These are phyloP conservation scores for Curvularia hawaiiensis DNA, from an alignment of 2,329 filamentous ascomycete species.

Conservation along the genomic window DNA sequence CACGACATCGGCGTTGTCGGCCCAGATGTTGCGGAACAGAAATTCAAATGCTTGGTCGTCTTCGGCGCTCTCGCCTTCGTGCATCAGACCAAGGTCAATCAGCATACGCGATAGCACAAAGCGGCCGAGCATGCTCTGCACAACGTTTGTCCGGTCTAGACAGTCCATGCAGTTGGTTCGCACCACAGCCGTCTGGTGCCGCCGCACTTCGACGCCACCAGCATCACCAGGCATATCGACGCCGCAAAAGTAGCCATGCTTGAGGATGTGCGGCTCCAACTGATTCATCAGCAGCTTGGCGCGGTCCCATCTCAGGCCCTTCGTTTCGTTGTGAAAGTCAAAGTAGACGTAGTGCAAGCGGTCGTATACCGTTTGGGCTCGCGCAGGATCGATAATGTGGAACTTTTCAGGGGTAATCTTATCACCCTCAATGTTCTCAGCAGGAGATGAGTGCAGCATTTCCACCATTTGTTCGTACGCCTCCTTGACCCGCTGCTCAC, in stretches of 20 bases:
- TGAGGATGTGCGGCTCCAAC: conserved; percentile 74
- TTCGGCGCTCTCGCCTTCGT: conserved; percentile 75
- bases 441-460: conserved; percentile 70
- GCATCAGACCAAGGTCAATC: conserved; percentile 78
- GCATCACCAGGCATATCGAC: conserved; percentile 80
- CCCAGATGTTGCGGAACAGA: conserved; percentile 97
- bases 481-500: conserved; percentile 86
- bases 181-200: conserved; percentile 85
- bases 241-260: conserved; percentile 91
- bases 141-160: conserved; percentile 94
- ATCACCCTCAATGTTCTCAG: conserved; percentile 70
- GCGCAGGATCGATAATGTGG: conserved; percentile 70
- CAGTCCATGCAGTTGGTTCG: conserved; percentile 99
- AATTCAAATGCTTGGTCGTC: conserved; percentile 84
- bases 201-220: conserved; percentile 78
- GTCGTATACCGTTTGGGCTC: conserved; percentile 71
- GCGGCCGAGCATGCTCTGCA: conserved; percentile 94
- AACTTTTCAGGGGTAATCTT: conserved; percentile 77
- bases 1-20: conserved; percentile 96
- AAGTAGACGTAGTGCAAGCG: conserved; percentile 96
- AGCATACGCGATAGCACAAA: conserved; percentile 90
- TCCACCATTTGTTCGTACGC: conserved; percentile 92
- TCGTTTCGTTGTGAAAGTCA: conserved; percentile 97
- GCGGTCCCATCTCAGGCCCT: conserved; percentile 91
- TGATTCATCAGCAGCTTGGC: conserved; percentile 85